Base-by-base conservation (phyloP, 345 rosid species). In the Euphorbia lathyris region DNA sequence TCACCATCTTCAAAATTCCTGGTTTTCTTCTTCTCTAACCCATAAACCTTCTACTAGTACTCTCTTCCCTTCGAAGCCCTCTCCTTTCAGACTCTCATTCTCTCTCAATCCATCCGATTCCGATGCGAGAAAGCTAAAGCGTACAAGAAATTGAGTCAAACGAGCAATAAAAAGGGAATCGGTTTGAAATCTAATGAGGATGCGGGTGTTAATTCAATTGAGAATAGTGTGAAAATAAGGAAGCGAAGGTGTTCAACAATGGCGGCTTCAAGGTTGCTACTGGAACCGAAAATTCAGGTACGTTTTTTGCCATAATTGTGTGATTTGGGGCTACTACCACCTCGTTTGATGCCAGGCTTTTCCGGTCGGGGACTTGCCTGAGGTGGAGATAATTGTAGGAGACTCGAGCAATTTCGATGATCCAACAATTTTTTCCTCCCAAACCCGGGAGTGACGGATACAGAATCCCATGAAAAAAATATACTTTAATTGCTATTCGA, bases 331-430 rank as follows among this genome's bases (percentile, higher is more conserved):
- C n/a, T n/a, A 29, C 79, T 89, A 43, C 97, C 98, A 5, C 78
- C 97, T 8, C 97, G 98, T 61, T 70, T 93, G 77, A 76, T 79
- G 76, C 96, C 97, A 89, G 71, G 76, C 86, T 76, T 85, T 82
- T 80, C 84, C 94, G 5, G 85, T 57, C 59, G 91, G 81, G 38
- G 86, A 87, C 51, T 70, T 83, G 58, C 90, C 90, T 65, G 88
- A 88, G 63, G 98, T 91, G 63, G 97, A 91, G 88, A 81, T 91
- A 71, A 89, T 93, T 67, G 91, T 93, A 47, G 97, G 98, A 66
- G 94, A 91, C 74, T 73, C 85, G 42, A 78, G 84, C 74, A 84
- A 80, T 59, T 88, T 93, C 63, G 77, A 29, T 3, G 74, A 86
- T 63, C 58, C 68, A 56, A 69, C 42, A 11, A 51, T 55, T 48